These are phyloP conservation scores for Neofusicoccum umdonicola DNA, from an alignment of 2,329 filamentous ascomycete species.

Conservation along the genomic window DNA sequence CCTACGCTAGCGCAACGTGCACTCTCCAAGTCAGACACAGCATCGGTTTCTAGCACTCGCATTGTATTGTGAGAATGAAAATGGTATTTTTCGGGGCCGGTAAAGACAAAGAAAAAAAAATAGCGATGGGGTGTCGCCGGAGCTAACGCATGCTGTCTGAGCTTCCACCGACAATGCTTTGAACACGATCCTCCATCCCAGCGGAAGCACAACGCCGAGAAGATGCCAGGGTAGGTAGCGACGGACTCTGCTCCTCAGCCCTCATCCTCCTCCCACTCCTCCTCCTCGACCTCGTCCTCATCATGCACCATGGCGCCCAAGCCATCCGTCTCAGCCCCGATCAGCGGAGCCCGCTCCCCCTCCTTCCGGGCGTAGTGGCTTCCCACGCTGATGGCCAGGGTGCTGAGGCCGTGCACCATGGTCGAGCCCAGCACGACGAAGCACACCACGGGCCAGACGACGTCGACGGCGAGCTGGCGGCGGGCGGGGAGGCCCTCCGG, in stretches of 20 bases:
- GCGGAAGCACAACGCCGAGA: too few relatives aligned
- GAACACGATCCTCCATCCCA: too few relatives aligned
- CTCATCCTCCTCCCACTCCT: slow-evolving; percentile 18
- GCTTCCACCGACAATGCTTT: too few relatives aligned
- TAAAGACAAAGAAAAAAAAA: neutral
- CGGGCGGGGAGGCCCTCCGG: slow-evolving; percentile 35
- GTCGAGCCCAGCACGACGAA: slow-evolving; percentile 55
- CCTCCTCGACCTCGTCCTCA: slow-evolving; percentile 23
- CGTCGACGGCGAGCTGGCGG: slow-evolving; percentile 40
- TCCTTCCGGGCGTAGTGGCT: slow-evolving; percentile 48
- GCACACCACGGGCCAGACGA: slow-evolving; percentile 56
- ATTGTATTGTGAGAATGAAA: neutral
- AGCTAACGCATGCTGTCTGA: too few relatives aligned
- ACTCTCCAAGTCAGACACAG: too few relatives aligned
- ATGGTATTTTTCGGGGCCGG: neutral
- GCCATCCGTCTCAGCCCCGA: slow-evolving; percentile 51
- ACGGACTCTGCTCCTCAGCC: too few relatives aligned
- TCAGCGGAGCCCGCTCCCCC: slow-evolving; percentile 49
- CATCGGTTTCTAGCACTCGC: neutral
- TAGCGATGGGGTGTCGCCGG: too few relatives aligned
- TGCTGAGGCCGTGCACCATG: slow-evolving; percentile 54
- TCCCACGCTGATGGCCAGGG: slow-evolving; percentile 49
- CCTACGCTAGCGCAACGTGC: too few relatives aligned
- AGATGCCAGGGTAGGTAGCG: too few relatives aligned
- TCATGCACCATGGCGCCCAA: slow-evolving; percentile 48